Base-by-base conservation (phyloP, 2,329 filamentous ascomycete genomes). In the Neopestalotiopsis sp. region DNA sequence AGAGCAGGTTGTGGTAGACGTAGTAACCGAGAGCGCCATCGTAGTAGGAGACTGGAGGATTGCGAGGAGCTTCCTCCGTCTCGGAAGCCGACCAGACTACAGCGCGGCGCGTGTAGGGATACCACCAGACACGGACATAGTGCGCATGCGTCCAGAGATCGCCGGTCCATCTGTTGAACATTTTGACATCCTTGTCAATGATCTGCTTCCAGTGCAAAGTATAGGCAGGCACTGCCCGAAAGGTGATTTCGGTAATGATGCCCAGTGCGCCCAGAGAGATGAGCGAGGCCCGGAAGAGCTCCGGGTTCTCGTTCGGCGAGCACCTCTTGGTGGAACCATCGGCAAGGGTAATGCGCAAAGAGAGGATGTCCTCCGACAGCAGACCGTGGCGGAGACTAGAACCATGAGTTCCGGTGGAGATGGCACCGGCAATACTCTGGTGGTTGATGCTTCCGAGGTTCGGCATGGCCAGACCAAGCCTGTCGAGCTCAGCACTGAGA, bases 121-220 rank as follows among this genome's bases (percentile, higher is more conserved):
- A 91, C 96, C 96, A 99, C 95, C 96, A 99, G 34, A 98, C 94
- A 34, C 96, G 89, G 32, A 97, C 94, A 77, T 95, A 99, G 80
- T 98, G 94, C 70, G 91, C 89, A 70, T 90, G 88, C 1, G 89
- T 93, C 95, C 96, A 98, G 14, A 98, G 85, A 42, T 87, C 87
- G 6, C 83, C 85, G 20, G 90, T 81, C 94, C 96, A 98, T 6
- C 88, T 85, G 12, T 85, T 83, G 62, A 97, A 84, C 71, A 97
- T 87, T 60, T 88, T 86, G 59, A 84, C 78, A 70, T 98, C 91
- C 1, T 90, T 81, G 71, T 93, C 89, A 69, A 98, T 87, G 7
- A 90, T 90, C 83, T 98, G 96, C 67, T 87, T 84, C 96, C 96
- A 99, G 70, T 90, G 88, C 69, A 99, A 89, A n/a, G 93, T 92